phyloP scores from a whole-genome alignment of 1,284 basidiomycete species.

The Puccinia hordei region DNA sequence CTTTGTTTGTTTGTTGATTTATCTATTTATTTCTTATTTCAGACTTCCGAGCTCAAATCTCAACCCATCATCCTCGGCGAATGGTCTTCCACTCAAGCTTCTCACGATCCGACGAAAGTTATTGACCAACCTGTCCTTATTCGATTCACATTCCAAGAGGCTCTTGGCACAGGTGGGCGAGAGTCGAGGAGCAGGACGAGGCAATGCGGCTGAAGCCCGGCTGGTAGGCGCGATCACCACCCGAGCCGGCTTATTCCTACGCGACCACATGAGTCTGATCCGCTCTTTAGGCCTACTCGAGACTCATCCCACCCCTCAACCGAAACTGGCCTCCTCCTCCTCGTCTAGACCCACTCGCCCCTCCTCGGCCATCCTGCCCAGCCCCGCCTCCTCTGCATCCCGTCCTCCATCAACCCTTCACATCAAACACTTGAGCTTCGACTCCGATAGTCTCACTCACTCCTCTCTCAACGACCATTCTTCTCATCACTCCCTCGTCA shows the following conservation, averaged over 20 bases:
- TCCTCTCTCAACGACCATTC: not conserved
- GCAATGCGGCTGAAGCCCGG: constrained; percentile 69
- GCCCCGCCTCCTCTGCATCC: not conserved
- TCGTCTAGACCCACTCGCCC: not conserved
- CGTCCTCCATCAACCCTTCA: not conserved
- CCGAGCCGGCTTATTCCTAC: constrained; percentile 77
- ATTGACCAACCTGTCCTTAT: constrained; percentile 15
- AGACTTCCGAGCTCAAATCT: not conserved
- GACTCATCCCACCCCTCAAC: not conserved
- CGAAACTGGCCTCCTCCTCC: not conserved
- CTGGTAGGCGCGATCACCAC: constrained; percentile 79
- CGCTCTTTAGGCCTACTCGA: constrained; percentile 62
- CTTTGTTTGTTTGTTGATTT: not conserved
- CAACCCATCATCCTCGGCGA: not conserved
- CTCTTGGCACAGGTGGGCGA: not conserved
- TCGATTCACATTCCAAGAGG: constrained; percentile 23
- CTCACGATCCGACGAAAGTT: constrained; percentile 32
- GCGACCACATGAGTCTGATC: constrained; percentile 82
- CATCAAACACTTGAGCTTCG: not conserved
- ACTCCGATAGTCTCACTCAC: not conserved
- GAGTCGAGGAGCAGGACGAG: not conserved
- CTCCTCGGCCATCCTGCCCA: not conserved
- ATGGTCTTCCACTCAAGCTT: constrained; percentile 7
- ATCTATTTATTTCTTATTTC: not conserved
- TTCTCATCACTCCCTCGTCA: not conserved